Conservation (phyloP, 2,329 filamentous ascomycete genomes). For the Nigrospora sphaerica region DNA sequence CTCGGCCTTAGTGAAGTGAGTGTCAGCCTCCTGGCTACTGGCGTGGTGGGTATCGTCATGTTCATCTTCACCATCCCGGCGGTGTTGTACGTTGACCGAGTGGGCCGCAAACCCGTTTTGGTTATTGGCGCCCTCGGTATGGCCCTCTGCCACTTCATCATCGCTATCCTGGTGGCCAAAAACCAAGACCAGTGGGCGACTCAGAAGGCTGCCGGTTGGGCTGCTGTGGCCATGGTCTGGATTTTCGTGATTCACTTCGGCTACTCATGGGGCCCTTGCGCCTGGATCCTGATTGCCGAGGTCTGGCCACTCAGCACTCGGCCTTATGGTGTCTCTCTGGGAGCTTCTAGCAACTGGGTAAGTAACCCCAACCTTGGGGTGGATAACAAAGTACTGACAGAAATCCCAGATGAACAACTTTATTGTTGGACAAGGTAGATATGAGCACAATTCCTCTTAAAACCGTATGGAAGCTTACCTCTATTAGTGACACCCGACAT, state of each 20-base stretch:
- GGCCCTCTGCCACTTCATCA: conserved; percentile 64
- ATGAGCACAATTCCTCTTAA: too few relatives aligned
- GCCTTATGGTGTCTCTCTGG: conserved; percentile 64
- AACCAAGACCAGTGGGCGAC: conserved; percentile 51
- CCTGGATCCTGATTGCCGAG: conserved; percentile 69
- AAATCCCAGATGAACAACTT: too few relatives aligned
- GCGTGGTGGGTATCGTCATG: conserved; percentile 65
- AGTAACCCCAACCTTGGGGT: conserved; percentile 3
- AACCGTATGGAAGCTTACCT: not conserved
- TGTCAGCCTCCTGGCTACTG: conserved; percentile 57
- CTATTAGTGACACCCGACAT: conserved; percentile 56
- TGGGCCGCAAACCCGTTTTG: conserved; percentile 57
- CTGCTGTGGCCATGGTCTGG: conserved; percentile 61
- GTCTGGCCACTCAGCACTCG: conserved; percentile 66
- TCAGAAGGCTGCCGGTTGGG: conserved; percentile 62
- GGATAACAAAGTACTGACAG: not conserved
- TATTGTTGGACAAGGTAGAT: too few relatives aligned
- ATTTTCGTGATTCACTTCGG: conserved; percentile 70
- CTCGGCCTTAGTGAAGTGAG: conserved; percentile 50
- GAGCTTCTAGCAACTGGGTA: conserved; percentile 59
- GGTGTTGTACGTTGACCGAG: conserved; percentile 57
- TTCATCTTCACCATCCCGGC: conserved; percentile 61
- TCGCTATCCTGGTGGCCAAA: conserved; percentile 60
- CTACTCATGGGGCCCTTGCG: conserved; percentile 67
- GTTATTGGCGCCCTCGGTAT: conserved; percentile 62